These are phyloP conservation scores for Cylindricascospora bacillispora DNA, from an alignment of 1,139 yeast species.

Conservation along the genomic window DNA sequence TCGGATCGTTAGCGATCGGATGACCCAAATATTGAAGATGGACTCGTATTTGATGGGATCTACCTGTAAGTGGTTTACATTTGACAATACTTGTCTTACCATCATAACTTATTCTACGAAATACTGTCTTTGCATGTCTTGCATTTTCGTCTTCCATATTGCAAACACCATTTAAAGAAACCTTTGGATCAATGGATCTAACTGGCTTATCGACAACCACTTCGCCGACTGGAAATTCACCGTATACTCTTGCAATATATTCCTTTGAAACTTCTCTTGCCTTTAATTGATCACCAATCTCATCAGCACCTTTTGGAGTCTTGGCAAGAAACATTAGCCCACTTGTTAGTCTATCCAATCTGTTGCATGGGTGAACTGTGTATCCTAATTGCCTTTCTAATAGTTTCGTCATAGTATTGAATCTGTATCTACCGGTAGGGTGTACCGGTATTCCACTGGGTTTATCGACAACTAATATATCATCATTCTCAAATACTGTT, in stretches of 20 bases:
- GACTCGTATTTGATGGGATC: slow-evolving; percentile 91
- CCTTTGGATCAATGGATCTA: slow-evolving; percentile 60
- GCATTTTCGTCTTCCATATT: slow-evolving; percentile 40
- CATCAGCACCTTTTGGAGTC: slow-evolving; percentile 68
- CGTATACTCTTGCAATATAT: slow-evolving; percentile 78
- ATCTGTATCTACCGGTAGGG: slow-evolving; percentile 88
- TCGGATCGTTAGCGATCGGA: slow-evolving; percentile 92
- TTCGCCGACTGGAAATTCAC: slow-evolving; percentile 56
- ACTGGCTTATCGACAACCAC: slow-evolving; percentile 57
- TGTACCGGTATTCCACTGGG: slow-evolving; percentile 96
- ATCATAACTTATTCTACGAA: slow-evolving; percentile 29
- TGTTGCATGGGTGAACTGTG: slow-evolving; percentile 75
- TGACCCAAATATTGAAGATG: slow-evolving; percentile 78
- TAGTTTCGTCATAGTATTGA: slow-evolving; percentile 76
- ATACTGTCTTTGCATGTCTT: slow-evolving; percentile 43
- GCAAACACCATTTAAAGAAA: slow-evolving; percentile 57
- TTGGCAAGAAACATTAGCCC: slow-evolving; percentile 92
- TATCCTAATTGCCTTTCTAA: slow-evolving; percentile 54
- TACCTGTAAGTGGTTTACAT: slow-evolving; percentile 78
- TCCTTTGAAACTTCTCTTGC: slow-evolving; percentile 69
- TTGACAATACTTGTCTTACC: slow-evolving; percentile 58
- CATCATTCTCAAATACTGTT: slow-evolving; percentile 69
- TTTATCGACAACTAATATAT: slow-evolving; percentile 75
- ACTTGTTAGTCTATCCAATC: slow-evolving; percentile 83
- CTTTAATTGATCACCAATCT: slow-evolving; percentile 58